Base-by-base conservation (phyloP, 768 basidiomycete species). In the Omphalotus guepiniiformis region DNA sequence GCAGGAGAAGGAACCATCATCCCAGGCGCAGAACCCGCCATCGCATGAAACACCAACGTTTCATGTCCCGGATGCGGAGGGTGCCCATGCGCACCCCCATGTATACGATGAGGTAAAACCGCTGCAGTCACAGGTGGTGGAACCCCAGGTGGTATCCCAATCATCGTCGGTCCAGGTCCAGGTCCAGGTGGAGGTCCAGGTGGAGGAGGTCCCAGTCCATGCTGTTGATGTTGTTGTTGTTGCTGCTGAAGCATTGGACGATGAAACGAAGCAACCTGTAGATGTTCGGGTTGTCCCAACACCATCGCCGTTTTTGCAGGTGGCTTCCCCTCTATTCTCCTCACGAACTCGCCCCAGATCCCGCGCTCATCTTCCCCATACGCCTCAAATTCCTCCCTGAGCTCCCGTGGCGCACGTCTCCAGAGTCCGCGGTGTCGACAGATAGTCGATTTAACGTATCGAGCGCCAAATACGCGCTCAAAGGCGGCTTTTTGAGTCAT, bases 381-480 rank as follows among this genome's bases (percentile, higher is more conserved):
- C 21, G 65, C 62, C 61, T 80, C 78, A 52, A 78, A 85, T 58
- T 74, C 62, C 39, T 68, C 69, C 21, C 75, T 66, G 44, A 83
- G 54, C 6, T 57, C 60, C 37, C 63, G 61, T 25, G 72, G 72
- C 2, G 84, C 82, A 51, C 77, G 75, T 47, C 77, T 69, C 76
- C 84, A 85, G 35, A 83, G 75, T 0, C 78, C 79, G n/a, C 82
- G 73, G 55, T 85, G 83, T 11, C 83, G 75, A 59, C 83, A 84
- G 13, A 86, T 80, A 0, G 84, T 86, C 56, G 79, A 81, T 63
- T 86, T 86, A 27, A 86, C 82, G 57, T 86, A 86, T 25, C 82
- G 72, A 53, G 75, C 79, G 27, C 80, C 79, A 61, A 87, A 87
- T 30, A 85, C 78, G 35, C 79, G 78, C 59, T 85, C 81, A 48